Percentiles rank a stretch among this genome's conserved stretches.
Conservation (phyloP, 192 early-diverging fungal genomes). For the Lobosporangium transversale region DNA sequence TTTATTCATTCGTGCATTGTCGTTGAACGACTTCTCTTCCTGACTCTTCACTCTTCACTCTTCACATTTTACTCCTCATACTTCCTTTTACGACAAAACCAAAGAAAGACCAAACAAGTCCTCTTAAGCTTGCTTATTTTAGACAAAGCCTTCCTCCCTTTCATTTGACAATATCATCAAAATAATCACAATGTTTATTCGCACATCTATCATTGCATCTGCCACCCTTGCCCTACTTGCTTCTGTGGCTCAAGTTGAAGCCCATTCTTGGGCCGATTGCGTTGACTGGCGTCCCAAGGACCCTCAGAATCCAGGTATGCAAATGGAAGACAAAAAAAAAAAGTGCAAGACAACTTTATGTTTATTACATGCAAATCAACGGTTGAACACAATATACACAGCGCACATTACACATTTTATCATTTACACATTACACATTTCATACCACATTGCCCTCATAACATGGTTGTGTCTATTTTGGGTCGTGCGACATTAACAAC, state of each 20-base stretch:
- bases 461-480: no score
- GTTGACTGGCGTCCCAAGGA: slow-evolving; percentile 47
- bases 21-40: background rate
- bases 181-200: slow-evolving; percentile 28
- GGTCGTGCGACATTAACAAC: no score
- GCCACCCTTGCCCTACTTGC: slow-evolving; percentile 31
- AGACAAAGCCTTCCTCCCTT: background rate
- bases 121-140: background rate
- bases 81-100: background rate
- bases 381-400: no score
- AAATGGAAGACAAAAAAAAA: background rate
- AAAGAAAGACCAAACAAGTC: no score
- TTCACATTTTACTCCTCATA: background rate
- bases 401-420: no score
- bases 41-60: slow-evolving; percentile 1
- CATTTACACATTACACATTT: no score
- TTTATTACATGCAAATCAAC: no score
- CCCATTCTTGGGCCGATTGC: slow-evolving; percentile 52
- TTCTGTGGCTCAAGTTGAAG: slow-evolving; percentile 24
- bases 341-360: no score
- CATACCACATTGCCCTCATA: no score
- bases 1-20: background rate
- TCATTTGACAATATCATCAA: background rate
- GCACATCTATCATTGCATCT: slow-evolving; percentile 24
- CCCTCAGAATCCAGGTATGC: slow-evolving; percentile 33